A percentile compares a stretch with the other conserved stretches of the same genome.
phyloP scores from a whole-genome alignment of 2,329 filamentous ascomycete genomes.

The Verticillium klebahnii region DNA sequence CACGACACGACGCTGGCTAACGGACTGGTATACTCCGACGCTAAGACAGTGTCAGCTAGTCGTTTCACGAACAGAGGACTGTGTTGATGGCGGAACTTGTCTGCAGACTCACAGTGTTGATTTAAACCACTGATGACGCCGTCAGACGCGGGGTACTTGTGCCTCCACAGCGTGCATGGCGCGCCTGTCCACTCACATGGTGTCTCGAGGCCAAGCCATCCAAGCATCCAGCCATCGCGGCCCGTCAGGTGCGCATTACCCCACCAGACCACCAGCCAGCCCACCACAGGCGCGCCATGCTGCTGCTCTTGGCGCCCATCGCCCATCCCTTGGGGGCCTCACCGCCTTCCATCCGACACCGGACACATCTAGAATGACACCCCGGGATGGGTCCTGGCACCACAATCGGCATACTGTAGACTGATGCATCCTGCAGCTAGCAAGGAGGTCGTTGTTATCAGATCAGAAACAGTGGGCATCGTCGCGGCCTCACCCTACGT shows the following conservation, averaged over 20 bases:
- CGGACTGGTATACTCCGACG: not conserved
- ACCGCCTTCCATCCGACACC: not conserved
- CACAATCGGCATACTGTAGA: not conserved
- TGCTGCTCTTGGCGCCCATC: not conserved
- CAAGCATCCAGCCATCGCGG: not conserved
- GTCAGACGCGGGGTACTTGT: constrained; percentile 1
- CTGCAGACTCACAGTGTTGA: not conserved
- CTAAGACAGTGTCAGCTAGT: not conserved
- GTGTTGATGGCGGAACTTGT: not conserved
- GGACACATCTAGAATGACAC: not conserved
- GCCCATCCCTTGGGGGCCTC: not conserved
- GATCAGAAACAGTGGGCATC: not conserved
- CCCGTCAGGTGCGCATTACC: not conserved
- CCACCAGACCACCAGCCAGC: not conserved
- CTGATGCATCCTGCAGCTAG: not conserved
- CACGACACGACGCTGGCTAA: not conserved
- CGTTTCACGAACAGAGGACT: not conserved
- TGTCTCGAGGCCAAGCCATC: not conserved
- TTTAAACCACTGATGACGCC: not conserved
- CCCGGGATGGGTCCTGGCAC: not conserved
- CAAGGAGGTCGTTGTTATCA: not conserved
- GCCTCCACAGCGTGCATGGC: not conserved
- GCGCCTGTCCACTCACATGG: not conserved
- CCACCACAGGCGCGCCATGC: not conserved
- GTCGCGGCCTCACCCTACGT: not conserved